A percentile compares a stretch with the other conserved stretches of the same genome.
Conservation (phyloP, 805 yeast species). For the Gaillardinia entomophila region DNA sequence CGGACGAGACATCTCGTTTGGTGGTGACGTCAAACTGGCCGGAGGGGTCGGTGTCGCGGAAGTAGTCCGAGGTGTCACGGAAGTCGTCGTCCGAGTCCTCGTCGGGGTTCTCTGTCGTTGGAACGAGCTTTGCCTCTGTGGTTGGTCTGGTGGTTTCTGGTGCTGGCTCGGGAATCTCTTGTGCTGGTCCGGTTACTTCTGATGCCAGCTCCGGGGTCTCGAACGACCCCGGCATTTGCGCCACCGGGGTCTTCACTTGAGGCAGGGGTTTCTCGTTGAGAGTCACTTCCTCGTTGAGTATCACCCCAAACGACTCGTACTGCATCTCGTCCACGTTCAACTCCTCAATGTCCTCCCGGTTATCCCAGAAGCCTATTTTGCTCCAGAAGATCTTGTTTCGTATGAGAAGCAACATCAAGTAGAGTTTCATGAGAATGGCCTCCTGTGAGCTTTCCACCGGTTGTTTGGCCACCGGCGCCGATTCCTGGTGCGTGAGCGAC, state of each 20-base stretch:
- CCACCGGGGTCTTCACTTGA: constrained; percentile 1
- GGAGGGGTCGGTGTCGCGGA: constrained; percentile 11
- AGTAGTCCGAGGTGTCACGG: not conserved
- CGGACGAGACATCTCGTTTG: not conserved
- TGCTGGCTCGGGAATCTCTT: constrained; percentile 4
- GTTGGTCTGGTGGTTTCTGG: not conserved
- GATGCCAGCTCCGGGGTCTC: not conserved
- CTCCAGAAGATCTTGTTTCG: constrained; percentile 80
- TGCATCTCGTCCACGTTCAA: constrained; percentile 7
- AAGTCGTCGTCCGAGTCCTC: constrained; percentile 1
- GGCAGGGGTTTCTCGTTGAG: not conserved
- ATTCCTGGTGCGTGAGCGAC: constrained; percentile 1
- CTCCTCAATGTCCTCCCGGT: constrained; percentile 27
- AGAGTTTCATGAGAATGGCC: constrained; percentile 37
- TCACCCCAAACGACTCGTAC: constrained; percentile 5
- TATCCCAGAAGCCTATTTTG: constrained; percentile 74
- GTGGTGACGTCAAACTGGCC: constrained; percentile 11
- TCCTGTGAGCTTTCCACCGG: constrained; percentile 21
- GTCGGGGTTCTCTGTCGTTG: not conserved
- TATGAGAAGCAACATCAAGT: constrained; percentile 48
- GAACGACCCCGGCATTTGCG: not conserved
- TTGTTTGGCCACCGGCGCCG: constrained; percentile 1
- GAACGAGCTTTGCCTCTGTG: not conserved
- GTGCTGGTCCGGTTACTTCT: not conserved
- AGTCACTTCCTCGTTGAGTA: constrained; percentile 1